These are phyloP conservation scores for Zostera marina DNA, from an alignment of 116 monocot species.

Conservation along the genomic window DNA sequence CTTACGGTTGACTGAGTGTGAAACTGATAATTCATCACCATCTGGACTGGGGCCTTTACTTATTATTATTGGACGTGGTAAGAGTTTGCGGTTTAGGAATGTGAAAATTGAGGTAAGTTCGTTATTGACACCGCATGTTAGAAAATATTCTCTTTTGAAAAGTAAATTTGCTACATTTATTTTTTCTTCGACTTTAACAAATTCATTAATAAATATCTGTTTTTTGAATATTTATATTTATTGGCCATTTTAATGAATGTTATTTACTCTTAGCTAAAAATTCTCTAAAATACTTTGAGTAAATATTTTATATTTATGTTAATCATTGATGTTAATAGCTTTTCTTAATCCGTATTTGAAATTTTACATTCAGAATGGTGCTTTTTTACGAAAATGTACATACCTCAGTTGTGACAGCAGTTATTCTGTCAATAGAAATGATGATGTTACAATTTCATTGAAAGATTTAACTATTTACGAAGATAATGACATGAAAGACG, in stretches of 20 bases:
- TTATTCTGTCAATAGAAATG: slow-evolving; percentile 57
- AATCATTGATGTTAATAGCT: neutral
- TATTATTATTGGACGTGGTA: slow-evolving; percentile 67
- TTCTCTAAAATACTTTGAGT: neutral
- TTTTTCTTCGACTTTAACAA: too few species aligned
- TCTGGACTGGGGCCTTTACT: slow-evolving; percentile 29
- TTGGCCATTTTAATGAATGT: neutral
- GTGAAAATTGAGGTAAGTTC: slow-evolving; percentile 82
- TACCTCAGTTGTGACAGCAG: slow-evolving; percentile 80
- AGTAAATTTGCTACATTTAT: too few species aligned
- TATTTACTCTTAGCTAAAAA: neutral
- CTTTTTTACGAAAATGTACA: slow-evolving; percentile 60
- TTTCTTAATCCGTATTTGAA: neutral
- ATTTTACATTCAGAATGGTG: slow-evolving; percentile 47
- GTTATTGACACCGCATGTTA: neutral
- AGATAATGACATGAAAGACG: slow-evolving; percentile 1
- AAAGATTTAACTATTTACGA: slow-evolving; percentile 12
- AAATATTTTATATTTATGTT: neutral
- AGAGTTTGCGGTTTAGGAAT: slow-evolving; percentile 81
- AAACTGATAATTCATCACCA: slow-evolving; percentile 19
- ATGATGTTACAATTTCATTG: slow-evolving; percentile 72
- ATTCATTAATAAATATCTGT: too few species aligned
- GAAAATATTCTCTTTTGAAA: neutral
- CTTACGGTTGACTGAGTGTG: slow-evolving; percentile 51
- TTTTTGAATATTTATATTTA: too few species aligned